Evolutionary conservation across 2,329 filamentous ascomycete genomes (phyloP), one percentile per base, ranked within the genome.

Genomic region (Sphaerulina musiva): DNA sequence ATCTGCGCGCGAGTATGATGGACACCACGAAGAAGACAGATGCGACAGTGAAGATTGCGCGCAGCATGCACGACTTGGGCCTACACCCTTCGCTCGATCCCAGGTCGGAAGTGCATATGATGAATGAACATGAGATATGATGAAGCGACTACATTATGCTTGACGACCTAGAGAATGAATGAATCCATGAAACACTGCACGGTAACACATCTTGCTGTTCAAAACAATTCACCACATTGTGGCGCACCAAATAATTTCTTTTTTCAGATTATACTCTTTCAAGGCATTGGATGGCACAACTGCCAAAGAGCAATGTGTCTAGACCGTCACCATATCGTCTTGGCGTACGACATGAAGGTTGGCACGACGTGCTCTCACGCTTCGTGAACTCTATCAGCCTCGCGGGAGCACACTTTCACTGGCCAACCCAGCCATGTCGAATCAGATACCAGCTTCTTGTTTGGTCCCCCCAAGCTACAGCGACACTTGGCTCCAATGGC

Each of bases 1-100:
- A 48, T 23, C 56, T 76, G 44, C 67, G 69, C 54, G 59, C 54
- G 38, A 66, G 62, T 40, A 70, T 74, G 69, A 64, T 55, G 54
- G 57, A 59, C 26, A 51, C 31, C 1, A 46, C 49, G 17, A 50
- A n/a, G 38, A 46, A 51, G n/a, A 31, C 51, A 12, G 56, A 52
- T 6, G 5, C 6, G 5, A 46, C 45, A 8, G 34, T 36, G 29
- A 46, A 32, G 8, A n/a, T 55, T 8, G 26, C 31, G 9, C 54
- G 40, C 17, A 48, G 52, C 38, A 17, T 59, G 9, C 34, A 53
- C 32, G 54, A 59, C 3, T 34, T 61, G 20, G 54, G 56, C 5
- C 17, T 56, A 40, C 44, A 40, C 11, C 50, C 50, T 12, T 53
- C 50, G 39, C 48, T 23, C 8, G 48, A 51, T 14, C 48, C 48